Conservation (phyloP, 352 stramenopile species). For the Phytopythium ostracodes region DNA sequence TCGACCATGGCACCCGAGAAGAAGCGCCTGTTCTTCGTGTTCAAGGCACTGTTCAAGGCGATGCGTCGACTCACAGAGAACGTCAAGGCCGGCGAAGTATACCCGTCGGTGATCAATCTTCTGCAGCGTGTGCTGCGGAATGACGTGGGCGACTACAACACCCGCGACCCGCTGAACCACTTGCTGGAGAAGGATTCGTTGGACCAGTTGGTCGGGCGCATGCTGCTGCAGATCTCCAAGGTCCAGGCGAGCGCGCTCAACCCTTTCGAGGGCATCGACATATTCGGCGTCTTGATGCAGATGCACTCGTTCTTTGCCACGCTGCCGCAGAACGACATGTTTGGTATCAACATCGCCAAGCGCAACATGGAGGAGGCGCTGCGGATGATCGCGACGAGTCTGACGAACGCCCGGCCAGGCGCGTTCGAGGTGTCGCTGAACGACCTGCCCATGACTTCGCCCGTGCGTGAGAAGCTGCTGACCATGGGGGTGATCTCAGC, state of each 20-base stretch:
- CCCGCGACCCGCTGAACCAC: constrained; percentile 61
- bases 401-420: constrained; percentile 44
- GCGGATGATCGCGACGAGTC: constrained; percentile 57
- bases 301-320: constrained; percentile 87
- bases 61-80: constrained; percentile 52
- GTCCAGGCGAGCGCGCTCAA: constrained; percentile 52
- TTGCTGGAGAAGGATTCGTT: constrained; percentile 74
- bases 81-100: constrained; percentile 63
- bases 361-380: constrained; percentile 73
- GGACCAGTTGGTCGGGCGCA: constrained; percentile 69
- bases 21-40: constrained; percentile 63
- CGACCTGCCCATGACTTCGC: constrained; percentile 52
- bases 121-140: constrained; percentile 78
- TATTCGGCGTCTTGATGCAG: constrained; percentile 82
- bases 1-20: constrained; percentile 40
- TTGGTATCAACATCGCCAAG: constrained; percentile 68
- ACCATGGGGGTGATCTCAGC: constrained; percentile 24
- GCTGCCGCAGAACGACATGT: constrained; percentile 53
- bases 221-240: constrained; percentile 63
- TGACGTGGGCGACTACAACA: constrained; percentile 78
- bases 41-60: constrained; percentile 66
- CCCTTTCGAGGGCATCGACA: constrained; percentile 74
- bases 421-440: constrained; percentile 58
- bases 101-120: constrained; percentile 72
- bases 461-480: constrained; percentile 42